These are phyloP conservation scores for Fusarium keratoplasticum DNA, from an alignment of 2,329 filamentous ascomycete genomes.

Conservation along the genomic window DNA sequence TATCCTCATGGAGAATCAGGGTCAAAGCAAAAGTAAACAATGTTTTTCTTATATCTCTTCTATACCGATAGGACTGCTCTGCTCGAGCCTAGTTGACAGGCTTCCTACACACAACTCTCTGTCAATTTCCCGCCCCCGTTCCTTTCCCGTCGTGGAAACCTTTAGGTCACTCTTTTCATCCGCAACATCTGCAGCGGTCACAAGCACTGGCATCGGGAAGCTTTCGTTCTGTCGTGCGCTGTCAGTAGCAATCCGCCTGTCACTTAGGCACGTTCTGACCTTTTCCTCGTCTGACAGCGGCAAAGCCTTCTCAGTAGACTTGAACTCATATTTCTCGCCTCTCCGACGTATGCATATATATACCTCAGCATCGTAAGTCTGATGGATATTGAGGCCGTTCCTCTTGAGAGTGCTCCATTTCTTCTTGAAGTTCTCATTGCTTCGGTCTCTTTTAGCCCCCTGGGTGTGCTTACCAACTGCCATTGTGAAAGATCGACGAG, in stretches of 20 bases:
- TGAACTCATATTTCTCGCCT: slow-evolving; percentile 26
- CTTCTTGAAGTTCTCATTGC: slow-evolving; percentile 22
- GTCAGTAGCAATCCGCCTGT: neutral
- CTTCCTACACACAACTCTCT: neutral
- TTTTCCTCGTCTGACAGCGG: slow-evolving; percentile 23
- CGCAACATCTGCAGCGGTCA: slow-evolving; percentile 15
- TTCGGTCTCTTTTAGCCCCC: slow-evolving; percentile 15
- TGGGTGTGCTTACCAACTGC: neutral
- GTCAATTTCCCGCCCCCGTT: neutral
- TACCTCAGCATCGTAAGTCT: slow-evolving; percentile 18
- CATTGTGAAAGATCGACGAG: neutral
- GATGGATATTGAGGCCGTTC: slow-evolving; percentile 11
- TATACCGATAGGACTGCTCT: neutral
- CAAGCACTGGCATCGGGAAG: neutral
- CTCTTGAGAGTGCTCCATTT: slow-evolving; percentile 16
- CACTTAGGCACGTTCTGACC: neutral
- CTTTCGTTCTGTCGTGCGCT: neutral
- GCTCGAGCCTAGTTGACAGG: neutral
- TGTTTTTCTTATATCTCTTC: neutral
- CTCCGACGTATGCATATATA: slow-evolving; percentile 20
- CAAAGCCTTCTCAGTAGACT: slow-evolving; percentile 26
- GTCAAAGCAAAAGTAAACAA: neutral
- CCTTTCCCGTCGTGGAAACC: neutral
- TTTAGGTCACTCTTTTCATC: neutral
- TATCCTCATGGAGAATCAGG: neutral